Evolutionary conservation across 2,329 filamentous ascomycete genomes (phyloP).

Genomic region (Pseudogymnoascus sp.): DNA sequence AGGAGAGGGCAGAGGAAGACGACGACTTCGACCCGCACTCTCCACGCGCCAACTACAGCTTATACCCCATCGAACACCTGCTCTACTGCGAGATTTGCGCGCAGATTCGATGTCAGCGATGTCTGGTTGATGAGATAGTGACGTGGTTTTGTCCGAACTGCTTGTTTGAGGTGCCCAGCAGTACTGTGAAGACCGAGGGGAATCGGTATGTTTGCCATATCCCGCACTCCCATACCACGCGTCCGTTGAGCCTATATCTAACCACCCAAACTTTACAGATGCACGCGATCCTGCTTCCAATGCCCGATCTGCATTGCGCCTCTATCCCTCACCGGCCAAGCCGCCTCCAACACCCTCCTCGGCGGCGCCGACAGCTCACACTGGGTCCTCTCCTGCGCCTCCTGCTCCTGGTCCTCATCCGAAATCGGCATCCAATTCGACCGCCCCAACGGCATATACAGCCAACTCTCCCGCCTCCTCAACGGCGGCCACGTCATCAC

Average conservation of each 20-base stretch:
- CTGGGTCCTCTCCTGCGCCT: constrained; percentile 76
- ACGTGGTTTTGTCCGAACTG: constrained; percentile 95
- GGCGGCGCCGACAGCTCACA: constrained; percentile 36
- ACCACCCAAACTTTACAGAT: constrained; percentile 42
- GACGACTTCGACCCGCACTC: constrained; percentile 78
- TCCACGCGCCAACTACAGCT: constrained; percentile 77
- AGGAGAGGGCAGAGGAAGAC: constrained; percentile 28
- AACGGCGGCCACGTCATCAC: constrained; percentile 48
- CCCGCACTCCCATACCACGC: neutral
- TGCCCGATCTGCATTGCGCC: constrained; percentile 84
- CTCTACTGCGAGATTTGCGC: constrained; percentile 97
- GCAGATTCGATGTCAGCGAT: constrained; percentile 87
- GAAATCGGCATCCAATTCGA: constrained; percentile 89
- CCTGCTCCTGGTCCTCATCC: constrained; percentile 86
- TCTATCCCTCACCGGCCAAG: constrained; percentile 64
- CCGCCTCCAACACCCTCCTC: constrained; percentile 19
- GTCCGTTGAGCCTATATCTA: neutral
- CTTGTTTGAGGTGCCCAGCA: constrained; percentile 91
- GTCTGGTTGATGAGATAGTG: constrained; percentile 85
- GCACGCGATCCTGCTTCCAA: constrained; percentile 90
- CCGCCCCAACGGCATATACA: constrained; percentile 76
- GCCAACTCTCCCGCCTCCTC: constrained; percentile 66
- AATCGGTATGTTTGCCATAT: constrained; percentile 57
- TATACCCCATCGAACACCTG: constrained; percentile 88
- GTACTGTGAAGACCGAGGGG: constrained; percentile 83